These are phyloP conservation scores for Didymella pinodella DNA, from an alignment of 2,329 filamentous ascomycete genomes.

Conservation along the genomic window DNA sequence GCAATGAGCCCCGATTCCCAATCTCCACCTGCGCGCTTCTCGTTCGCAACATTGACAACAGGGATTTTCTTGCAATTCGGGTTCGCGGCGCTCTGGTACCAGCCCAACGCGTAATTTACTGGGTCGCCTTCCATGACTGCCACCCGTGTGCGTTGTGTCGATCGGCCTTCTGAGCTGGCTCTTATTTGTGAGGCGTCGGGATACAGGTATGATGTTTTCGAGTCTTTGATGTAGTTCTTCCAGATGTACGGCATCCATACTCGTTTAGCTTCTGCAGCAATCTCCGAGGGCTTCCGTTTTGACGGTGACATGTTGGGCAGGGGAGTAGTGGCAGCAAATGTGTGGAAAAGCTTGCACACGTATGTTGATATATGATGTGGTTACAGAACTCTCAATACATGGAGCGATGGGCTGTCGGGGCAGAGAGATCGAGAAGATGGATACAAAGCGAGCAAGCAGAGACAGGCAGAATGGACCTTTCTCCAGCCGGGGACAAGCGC, in stretches of 20 bases:
- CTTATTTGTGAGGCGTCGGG: conserved; percentile 48
- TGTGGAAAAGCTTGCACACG: conserved; percentile 7
- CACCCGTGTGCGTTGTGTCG: conserved; percentile 51
- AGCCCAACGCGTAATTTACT: conserved; percentile 65
- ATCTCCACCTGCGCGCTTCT: conserved; percentile 78
- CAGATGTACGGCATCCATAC: conserved; percentile 72
- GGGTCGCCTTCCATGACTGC: conserved; percentile 57
- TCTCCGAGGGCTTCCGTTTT: conserved; percentile 71
- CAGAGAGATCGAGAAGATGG: neutral
- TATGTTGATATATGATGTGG: conserved; percentile 10
- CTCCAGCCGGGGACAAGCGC: conserved; percentile 33
- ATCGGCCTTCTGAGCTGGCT: conserved; percentile 59
- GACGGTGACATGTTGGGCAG: conserved; percentile 61
- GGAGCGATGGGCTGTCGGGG: conserved; percentile 9
- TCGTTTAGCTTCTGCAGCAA: conserved; percentile 76
- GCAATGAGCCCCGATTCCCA: conserved; percentile 74
- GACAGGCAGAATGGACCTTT: conserved; percentile 15
- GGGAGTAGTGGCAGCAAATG: conserved; percentile 12
- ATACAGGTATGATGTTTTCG: conserved; percentile 69
- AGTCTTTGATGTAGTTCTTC: conserved; percentile 60
- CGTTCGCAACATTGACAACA: conserved; percentile 77
- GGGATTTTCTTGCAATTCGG: conserved; percentile 58
- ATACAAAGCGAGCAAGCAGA: conserved; percentile 20
- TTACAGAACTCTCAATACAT: conserved; percentile 15
- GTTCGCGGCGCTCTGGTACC: conserved; percentile 54